phyloP scores from a whole-genome alignment of 208 protist species.

The Leishmania tarentolae region DNA sequence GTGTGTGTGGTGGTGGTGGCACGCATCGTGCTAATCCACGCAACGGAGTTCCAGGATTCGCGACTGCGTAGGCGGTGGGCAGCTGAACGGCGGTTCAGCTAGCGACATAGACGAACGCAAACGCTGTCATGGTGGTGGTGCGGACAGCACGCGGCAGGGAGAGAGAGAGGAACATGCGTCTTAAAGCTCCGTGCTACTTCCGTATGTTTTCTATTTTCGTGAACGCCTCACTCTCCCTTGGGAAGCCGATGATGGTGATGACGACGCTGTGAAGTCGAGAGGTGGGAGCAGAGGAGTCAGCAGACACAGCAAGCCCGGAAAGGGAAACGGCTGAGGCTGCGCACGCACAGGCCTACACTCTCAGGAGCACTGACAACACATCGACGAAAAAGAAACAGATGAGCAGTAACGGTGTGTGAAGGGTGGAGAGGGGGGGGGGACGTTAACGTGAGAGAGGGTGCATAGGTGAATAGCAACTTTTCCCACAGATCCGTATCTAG shows the following conservation, averaged over 20 bases:
- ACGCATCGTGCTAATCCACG: constrained; percentile 1
- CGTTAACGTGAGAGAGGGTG: not conserved
- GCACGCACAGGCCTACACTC: not conserved
- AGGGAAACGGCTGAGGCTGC: not conserved
- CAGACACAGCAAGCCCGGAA: too few species aligned
- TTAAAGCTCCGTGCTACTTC: not conserved
- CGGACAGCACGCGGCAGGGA: not conserved
- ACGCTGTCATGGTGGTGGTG: not conserved
- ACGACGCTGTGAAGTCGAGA: not conserved
- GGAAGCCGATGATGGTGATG: not conserved
- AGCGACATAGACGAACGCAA: not conserved
- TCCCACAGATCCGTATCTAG: not conserved
- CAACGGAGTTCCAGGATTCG: not conserved
- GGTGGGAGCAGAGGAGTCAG: not conserved
- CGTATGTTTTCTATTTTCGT: not conserved
- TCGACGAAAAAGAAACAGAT: not conserved
- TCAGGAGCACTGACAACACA: not conserved
- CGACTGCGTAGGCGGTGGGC: not conserved
- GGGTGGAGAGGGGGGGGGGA: not conserved
- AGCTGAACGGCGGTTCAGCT: not conserved
- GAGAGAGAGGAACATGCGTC: not conserved
- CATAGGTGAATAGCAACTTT: not conserved
- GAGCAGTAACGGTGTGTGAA: not conserved
- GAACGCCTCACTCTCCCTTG: not conserved
- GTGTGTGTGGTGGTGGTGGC: too few species aligned